Evolutionary conservation across 139 green algal genomes (phyloP), one percentile per base, ranked within the genome.

Genomic region (Diplosphaera chodatii): DNA sequence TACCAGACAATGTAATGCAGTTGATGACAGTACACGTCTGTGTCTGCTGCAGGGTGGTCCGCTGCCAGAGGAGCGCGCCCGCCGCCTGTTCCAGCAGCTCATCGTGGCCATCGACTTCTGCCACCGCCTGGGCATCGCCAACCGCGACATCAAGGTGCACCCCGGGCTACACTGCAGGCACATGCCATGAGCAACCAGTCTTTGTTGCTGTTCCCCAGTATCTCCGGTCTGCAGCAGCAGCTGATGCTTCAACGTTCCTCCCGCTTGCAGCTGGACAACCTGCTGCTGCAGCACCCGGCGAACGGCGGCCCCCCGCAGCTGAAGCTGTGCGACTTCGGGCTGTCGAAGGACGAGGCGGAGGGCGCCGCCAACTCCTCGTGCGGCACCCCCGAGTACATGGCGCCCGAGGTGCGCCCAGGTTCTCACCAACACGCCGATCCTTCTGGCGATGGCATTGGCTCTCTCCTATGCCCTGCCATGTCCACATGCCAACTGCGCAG

Each of bases 71-170:
- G 85, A 87, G 15, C 89, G 94, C 70, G 91, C 93, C 16, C 83
- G 94, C 22, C 98, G 91, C 88, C 97, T 98, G 78, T 98, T 99
- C 78, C 95, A 99, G 84, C 95, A 99, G 86, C 82, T 98, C 8
- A 91, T 98, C 13, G 86, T 94, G 6, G 92, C 88, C 1, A 80
- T 97, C 16, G 88, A 96, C 69, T 98, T 97, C 96, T 96, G 91
- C 77, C 95, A 99, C 59, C 55, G 72, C 30, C 77, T 88, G 74
- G 83, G 88, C 13, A 83, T 91, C 31, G 82, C 83, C 62, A 91
- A 92, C 72, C 81, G 88, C 2, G 91, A 97, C 81, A 96, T 97
- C 70, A 96, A 97, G 77, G 77, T 93, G 67, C 88, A 94, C 8
- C 37, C 37, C 6, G n/a, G n/a, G n/a, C n/a, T n/a, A n/a, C n/a